phyloP scores from a whole-genome alignment of 768 basidiomycete genomes.

The Mrakia blollopis region DNA sequence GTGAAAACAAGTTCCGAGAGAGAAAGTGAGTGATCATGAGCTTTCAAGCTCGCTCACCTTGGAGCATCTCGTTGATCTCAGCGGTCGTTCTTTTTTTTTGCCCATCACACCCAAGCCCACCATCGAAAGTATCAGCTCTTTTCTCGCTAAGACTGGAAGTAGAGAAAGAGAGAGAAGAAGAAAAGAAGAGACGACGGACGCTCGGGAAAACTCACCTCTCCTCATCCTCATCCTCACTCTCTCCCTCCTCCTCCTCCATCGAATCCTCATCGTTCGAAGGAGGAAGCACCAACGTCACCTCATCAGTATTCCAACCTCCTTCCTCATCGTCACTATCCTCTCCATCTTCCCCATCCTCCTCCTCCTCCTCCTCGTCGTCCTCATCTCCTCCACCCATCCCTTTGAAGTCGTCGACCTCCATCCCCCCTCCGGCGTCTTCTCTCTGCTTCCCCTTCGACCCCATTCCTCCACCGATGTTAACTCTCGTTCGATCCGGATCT shows the following conservation, averaged over 20 bases:
- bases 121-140: background rate
- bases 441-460: background rate
- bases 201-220: slow-evolving; percentile 4
- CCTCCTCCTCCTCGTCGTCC: background rate
- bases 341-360: background rate
- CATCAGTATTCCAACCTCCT: slow-evolving; percentile 4
- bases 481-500: background rate
- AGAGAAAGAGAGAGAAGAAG: background rate
- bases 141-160: too few relatives aligned
- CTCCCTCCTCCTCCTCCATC: background rate
- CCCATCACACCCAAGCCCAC: background rate
- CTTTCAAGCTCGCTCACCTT: background rate
- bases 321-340: background rate
- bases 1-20: background rate
- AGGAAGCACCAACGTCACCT: background rate
- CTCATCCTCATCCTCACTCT: background rate
- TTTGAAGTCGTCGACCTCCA: background rate
- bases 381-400: too few relatives aligned
- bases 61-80: slow-evolving; percentile 14
- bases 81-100: slow-evolving; percentile 2
- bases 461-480: background rate
- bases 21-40: too few relatives aligned
- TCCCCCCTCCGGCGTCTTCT: background rate
- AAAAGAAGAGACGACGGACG: too few relatives aligned
- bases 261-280: background rate